Base-by-base conservation (phyloP, 1,139 yeast species). In the Pichia sp. region DNA sequence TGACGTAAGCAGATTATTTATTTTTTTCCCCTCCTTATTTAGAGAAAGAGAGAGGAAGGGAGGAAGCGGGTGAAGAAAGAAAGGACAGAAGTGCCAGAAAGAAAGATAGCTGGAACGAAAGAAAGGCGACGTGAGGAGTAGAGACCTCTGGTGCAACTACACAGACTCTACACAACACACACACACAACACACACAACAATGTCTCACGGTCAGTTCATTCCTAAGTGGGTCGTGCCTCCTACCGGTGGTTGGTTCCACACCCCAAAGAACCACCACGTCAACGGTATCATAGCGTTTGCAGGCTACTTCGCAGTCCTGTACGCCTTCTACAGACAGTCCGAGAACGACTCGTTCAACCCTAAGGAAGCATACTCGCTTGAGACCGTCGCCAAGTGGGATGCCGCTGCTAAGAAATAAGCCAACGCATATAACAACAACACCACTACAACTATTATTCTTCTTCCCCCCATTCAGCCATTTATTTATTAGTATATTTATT, bases 171-270 rank as follows among this genome's bases (percentile, higher is more conserved):
- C 46, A 16, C 17, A 29, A 8, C 34, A 38, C 43, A 38, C 10
- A 29, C 24, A 16, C 42, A 14, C 38, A 12, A 16, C 8, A 42
- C 46, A 27, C 29, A 14, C 46, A 49, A 38, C 27, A 9, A 59
- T 57, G 61, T 57, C 62, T 14, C 62, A 61, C 55, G 56, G 59
- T 27, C 55, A 53, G 31, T 63, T 61, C 47, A 59, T 59, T 40
- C 71, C 70, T 17, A 62, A 65, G 55, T 68, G 70, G 70, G 66
- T 67, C 36, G 59, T 57, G 40, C 67, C 72, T 12, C 73, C 72
- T 29, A 59, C 71, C 4, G 73, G 73, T 43, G 73, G 73, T 34
- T 70, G 73, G 73, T 61, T 53, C 54, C 68, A 64, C 56, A 67
- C 71, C 3, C 73, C 73, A 12, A 63, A 60, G 40, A 70, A 70